Evolutionary conservation across 352 stramenopile species (phyloP), one percentile per base, ranked within the genome.

Genomic region (Phytopythium kandeliae): DNA sequence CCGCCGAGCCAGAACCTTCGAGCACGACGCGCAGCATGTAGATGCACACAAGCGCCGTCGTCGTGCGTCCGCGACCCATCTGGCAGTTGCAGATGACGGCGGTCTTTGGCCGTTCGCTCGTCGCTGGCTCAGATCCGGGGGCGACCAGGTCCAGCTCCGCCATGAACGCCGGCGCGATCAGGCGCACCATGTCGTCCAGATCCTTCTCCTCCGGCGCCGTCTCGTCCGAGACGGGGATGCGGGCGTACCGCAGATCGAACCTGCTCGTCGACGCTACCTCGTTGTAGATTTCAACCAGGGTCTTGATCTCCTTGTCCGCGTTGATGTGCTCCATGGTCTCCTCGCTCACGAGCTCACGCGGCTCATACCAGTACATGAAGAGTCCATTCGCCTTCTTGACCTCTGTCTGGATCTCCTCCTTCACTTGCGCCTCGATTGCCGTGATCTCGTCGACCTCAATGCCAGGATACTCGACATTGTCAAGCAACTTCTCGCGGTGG

Each of bases 21-120:
- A 92, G 49, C 30, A 85, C 79, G 1, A 91, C 58, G 13, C 85
- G 76, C n/a, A 95, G 65, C 81, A 95, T 91, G 53, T 87, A 92
- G 3, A 85, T 79, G 51, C 87, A 94, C 12, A 96, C 78, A 5
- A 96, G 62, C n/a, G 85, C 86, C 2, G 85, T 95, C 1, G 87
- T 96, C 17, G 86, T 96, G 17, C 86, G 71, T 6, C 86, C 87
- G 19, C 86, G 77, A 3, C 87, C 87, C 82, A 96, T 96, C 61
- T 96, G 87, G 46, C 87, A 96, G 48, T 96, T 96, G 63, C 86
- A 96, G 35, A 96, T 74, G 22, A 90, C 82, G 3, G 83, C 83
- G 6, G 75, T 89, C 31, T 52, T 52, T n/a, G 33, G 19, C 40
- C 53, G 12, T 13, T 42, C 46, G 21, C 21, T 31, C 9, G 43